phyloP scores from a whole-genome alignment of 169 alveolate species.

The Cryptosporidium sp. region DNA sequence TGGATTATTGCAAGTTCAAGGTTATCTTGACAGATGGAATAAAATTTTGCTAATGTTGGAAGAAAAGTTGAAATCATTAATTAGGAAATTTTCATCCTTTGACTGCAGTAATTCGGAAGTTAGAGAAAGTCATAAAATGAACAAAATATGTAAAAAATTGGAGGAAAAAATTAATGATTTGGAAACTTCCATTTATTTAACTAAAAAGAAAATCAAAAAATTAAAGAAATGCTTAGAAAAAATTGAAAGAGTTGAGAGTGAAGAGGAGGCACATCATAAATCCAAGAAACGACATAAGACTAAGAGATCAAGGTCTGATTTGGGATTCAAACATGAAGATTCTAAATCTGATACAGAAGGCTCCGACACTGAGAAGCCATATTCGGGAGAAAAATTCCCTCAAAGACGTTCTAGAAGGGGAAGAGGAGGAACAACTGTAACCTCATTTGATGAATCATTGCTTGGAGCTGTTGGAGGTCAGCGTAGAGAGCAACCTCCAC shows the following conservation, averaged over 20 bases:
- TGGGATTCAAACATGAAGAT: background rate
- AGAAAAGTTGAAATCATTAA: too few species aligned
- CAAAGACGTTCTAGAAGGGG: background rate
- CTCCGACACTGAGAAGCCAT: background rate
- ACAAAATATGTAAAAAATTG: background rate
- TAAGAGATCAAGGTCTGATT: background rate
- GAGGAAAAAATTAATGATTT: background rate
- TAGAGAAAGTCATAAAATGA: background rate
- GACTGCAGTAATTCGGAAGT: background rate
- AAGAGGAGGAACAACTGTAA: background rate
- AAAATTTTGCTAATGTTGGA: background rate
- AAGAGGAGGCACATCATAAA: background rate
- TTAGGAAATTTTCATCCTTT: background rate
- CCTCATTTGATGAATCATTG: background rate
- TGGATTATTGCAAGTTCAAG: too few species aligned
- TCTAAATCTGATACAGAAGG: background rate
- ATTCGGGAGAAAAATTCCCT: too few species aligned
- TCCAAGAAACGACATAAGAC: background rate
- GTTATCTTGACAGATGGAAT: background rate
- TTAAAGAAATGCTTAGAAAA: background rate
- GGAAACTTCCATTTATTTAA: background rate
- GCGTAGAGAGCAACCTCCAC: background rate
- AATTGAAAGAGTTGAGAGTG: background rate
- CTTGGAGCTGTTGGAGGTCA: slow-evolving; percentile 1
- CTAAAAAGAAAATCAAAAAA: background rate